Evolutionary conservation across 306 rosid genomes (phyloP).

Genomic region (Prunus armeniaca): DNA sequence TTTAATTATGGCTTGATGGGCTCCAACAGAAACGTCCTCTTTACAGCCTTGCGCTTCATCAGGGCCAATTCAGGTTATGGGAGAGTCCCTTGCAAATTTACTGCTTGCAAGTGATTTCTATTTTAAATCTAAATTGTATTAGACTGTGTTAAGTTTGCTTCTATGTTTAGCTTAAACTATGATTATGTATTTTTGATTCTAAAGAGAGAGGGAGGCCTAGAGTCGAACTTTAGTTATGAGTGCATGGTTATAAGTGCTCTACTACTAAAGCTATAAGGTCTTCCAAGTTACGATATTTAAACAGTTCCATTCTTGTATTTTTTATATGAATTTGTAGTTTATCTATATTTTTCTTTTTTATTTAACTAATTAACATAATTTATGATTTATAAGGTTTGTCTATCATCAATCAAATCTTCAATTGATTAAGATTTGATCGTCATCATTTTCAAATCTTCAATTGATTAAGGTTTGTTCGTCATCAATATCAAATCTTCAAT

Average conservation of each 20-base stretch:
- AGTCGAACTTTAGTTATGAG: background rate
- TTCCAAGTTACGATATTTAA: no score
- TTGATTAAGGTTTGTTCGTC: no score
- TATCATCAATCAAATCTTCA: no score
- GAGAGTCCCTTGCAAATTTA: conserved; percentile 66
- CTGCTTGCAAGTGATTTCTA: conserved; percentile 46
- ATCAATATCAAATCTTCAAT: no score
- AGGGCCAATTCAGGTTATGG: conserved; percentile 73
- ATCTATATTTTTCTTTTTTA: no score
- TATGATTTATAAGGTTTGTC: no score
- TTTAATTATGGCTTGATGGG: conserved; percentile 67
- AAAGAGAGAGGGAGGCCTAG: background rate
- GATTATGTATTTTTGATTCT: background rate
- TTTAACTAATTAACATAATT: no score
- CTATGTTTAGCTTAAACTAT: background rate
- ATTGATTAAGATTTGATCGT: no score
- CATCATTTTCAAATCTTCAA: no score
- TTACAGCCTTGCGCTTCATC: conserved; percentile 62
- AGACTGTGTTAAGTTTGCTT: background rate
- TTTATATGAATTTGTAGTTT: no score
- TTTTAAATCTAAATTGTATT: background rate
- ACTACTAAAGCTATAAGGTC: background rate
- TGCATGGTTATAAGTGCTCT: background rate
- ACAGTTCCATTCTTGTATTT: no score
- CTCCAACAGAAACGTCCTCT: conserved; percentile 49